These are phyloP conservation scores for Halophytophthora batemanensis DNA, from an alignment of 352 stramenopile species.

Conservation along the genomic window DNA sequence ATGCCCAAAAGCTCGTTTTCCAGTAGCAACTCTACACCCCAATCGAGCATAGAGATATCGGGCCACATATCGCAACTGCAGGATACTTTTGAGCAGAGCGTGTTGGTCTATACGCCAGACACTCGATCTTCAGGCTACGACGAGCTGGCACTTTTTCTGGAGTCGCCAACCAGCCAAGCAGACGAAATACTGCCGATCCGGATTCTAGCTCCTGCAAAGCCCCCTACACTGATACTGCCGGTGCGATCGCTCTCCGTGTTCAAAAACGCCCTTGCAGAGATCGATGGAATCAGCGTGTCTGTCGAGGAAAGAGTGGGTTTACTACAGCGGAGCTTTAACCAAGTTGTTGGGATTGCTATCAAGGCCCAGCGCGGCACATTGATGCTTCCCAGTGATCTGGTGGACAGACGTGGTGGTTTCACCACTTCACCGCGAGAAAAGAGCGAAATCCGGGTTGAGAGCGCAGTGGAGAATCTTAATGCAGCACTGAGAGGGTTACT, in stretches of 20 bases:
- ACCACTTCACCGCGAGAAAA: background rate
- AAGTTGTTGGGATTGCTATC: constrained; percentile 11
- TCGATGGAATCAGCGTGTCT: constrained; percentile 2
- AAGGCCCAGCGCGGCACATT: constrained; percentile 6
- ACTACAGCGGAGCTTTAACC: background rate
- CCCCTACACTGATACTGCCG: constrained; percentile 10
- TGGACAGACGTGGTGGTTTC: too few relatives aligned
- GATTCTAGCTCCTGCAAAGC: constrained; percentile 6
- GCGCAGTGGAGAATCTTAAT: constrained; percentile 20
- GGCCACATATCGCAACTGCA: constrained; percentile 9
- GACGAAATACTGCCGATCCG: constrained; percentile 10
- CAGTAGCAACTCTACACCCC: background rate
- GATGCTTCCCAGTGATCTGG: background rate
- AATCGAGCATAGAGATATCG: constrained; percentile 5
- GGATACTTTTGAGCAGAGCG: background rate
- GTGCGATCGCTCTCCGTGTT: constrained; percentile 9
- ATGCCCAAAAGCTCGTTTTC: background rate
- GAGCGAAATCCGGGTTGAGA: constrained; percentile 9
- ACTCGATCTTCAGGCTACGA: constrained; percentile 9
- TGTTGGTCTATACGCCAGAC: constrained; percentile 14
- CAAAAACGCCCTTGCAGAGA: constrained; percentile 4
- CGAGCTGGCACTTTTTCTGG: constrained; percentile 9
- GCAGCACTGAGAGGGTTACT: constrained; percentile 12
- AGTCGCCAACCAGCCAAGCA: constrained; percentile 10
- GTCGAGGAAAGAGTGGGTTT: background rate